A percentile compares a stretch with the other conserved stretches of the same genome.
These are phyloP conservation scores for Fragaria vesca DNA, from an alignment of 306 rosid species.

Conservation along the genomic window DNA sequence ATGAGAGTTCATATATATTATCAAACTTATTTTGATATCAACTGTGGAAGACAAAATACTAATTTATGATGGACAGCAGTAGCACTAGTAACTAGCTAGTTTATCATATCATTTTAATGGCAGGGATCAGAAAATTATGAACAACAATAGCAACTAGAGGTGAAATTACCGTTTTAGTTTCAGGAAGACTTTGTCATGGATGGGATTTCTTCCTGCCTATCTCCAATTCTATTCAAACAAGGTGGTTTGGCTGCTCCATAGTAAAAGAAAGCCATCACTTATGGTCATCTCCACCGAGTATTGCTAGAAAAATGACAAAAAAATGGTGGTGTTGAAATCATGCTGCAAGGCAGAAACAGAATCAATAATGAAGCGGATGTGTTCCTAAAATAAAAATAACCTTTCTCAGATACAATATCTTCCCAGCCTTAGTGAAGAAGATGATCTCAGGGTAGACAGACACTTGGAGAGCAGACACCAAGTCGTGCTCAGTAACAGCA, in stretches of 20 bases:
- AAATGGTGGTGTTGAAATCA: constrained; percentile 2
- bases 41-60: not conserved
- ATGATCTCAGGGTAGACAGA: constrained; percentile 71
- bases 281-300: constrained; percentile 80
- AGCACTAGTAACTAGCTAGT: not conserved
- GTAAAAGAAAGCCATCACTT: constrained; percentile 86
- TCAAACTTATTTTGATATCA: not conserved
- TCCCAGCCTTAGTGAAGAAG: constrained; percentile 77
- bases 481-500: constrained; percentile 73
- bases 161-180: not conserved
- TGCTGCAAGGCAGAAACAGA: not conserved
- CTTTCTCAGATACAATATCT: constrained; percentile 76
- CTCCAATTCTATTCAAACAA: constrained; percentile 43
- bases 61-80: not conserved
- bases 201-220: constrained; percentile 60
- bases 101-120: not conserved
- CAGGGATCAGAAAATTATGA: not conserved
- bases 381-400: constrained; percentile 26
- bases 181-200: constrained; percentile 26
- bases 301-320: constrained; percentile 40
- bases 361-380: not conserved
- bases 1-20: too few species aligned
- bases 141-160: constrained; percentile 3
- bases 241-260: constrained; percentile 79
- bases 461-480: constrained; percentile 68